phyloP scores from a whole-genome alignment of 331 rosid species.

The Ulmus americana region DNA sequence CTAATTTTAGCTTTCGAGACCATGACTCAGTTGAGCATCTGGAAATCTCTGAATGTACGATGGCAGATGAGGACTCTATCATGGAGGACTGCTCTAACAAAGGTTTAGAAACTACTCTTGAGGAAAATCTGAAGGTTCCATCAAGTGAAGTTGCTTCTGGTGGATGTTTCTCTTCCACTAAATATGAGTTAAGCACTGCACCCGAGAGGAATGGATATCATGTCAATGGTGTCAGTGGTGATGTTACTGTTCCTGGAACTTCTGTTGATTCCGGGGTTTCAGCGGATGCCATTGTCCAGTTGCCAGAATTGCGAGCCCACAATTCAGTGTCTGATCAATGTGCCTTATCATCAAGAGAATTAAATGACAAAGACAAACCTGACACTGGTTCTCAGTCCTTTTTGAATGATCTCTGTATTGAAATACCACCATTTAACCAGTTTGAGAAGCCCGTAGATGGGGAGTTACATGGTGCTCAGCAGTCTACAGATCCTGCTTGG shows the following conservation, averaged over 20 bases:
- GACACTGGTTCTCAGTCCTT: constrained; percentile 40
- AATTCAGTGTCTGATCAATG: constrained; percentile 28
- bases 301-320: constrained; percentile 29
- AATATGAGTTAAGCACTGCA: constrained; percentile 22
- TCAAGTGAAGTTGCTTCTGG: constrained; percentile 28
- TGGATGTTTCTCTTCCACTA: constrained; percentile 32
- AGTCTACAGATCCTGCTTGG: constrained; percentile 49
- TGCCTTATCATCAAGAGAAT: constrained; percentile 31
- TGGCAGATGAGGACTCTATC: constrained; percentile 31
- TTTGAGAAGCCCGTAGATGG: constrained; percentile 45
- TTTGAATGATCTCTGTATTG: constrained; percentile 45
- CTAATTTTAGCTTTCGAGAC: constrained; percentile 42
- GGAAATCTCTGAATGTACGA: constrained; percentile 35
- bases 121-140: constrained; percentile 28
- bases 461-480: constrained; percentile 40
- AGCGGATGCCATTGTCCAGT: constrained; percentile 15
- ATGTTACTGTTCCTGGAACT: constrained; percentile 20
- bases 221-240: constrained; percentile 7
- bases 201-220: neutral
- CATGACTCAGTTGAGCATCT: constrained; percentile 30
- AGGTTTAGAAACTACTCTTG: constrained; percentile 25
- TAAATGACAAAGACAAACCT: constrained; percentile 33
- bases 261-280: neutral
- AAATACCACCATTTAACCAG: constrained; percentile 53
- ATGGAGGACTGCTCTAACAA: constrained; percentile 31